These are phyloP conservation scores for Sphagnum contortum DNA, from an alignment of 225 moss, liverwort and hornwort species.

Conservation along the genomic window DNA sequence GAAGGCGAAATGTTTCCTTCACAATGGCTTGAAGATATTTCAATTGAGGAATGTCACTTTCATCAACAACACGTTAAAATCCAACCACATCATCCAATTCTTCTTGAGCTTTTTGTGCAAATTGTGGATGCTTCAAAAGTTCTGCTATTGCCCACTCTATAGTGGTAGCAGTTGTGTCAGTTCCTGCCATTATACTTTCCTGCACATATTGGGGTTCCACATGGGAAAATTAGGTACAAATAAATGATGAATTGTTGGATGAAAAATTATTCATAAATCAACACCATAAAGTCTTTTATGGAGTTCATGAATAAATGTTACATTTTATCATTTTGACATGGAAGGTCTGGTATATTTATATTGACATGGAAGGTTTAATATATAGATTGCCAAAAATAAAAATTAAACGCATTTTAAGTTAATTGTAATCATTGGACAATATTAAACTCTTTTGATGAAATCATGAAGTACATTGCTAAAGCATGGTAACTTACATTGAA, in stretches of 20 bases:
- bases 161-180: too few relatives aligned
- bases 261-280: background rate
- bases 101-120: slow-evolving; percentile 15
- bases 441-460: too few relatives aligned
- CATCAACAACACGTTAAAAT: slow-evolving; percentile 15
- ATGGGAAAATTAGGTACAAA: too few relatives aligned
- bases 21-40: slow-evolving; percentile 28
- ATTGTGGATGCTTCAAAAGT: slow-evolving; percentile 15
- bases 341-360: background rate
- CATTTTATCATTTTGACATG: too few relatives aligned
- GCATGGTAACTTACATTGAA: slow-evolving; percentile 3
- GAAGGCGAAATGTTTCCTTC: slow-evolving; percentile 48
- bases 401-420: too few relatives aligned
- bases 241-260: too few relatives aligned
- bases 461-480: too few relatives aligned
- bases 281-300: background rate
- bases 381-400: background rate
- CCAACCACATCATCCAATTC: slow-evolving; percentile 28
- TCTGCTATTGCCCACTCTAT: slow-evolving; percentile 18
- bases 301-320: background rate
- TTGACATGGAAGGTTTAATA: background rate
- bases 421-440: too few relatives aligned
- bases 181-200: slow-evolving; percentile 17
- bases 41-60: slow-evolving; percentile 22
- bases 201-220: background rate